Base-by-base conservation (phyloP, 768 basidiomycete species). In the Hypsizygus marmoreus region DNA sequence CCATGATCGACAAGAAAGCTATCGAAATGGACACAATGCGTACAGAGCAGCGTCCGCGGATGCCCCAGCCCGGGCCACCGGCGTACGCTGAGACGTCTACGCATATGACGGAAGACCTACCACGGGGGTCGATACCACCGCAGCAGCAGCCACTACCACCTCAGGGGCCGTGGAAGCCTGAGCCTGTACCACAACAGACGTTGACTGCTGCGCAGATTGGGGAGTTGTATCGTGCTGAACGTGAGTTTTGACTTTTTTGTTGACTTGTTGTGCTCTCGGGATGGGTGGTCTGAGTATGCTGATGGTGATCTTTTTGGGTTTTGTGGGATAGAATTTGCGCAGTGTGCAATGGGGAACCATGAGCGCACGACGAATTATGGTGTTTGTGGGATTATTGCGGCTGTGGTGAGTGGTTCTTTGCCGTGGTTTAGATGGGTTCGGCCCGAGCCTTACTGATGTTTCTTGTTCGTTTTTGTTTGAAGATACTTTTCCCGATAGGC, bases 401-500 rank as follows among this genome's bases (percentile, higher is more conserved):
- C 60, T 17, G 51, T 65, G 12, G 61, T 63, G 47, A 48, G 62
- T 53, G 30, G 11, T 19, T 9, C 22, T 20, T 4, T 9, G 5
- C 17, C 39, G 28, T 23, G 7, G 30, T 29, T 29, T 32, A 25
- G 17, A 4, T 6, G n/a, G 24, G 6, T 17, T 16, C 20, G 12
- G 24, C 20, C n/a, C 8, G 11, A 16, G 8, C 26, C n/a, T 6
- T 16, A 14, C n/a, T 16, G 25, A 32, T 14, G 11, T 42, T 22
- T 24, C 42, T n/a, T 6, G 6, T 5, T 35, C 14, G 11, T 42
- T 22, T 24, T 45, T n/a, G 4, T 7, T 5, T 35, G 28, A 12
- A 60, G 53, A 17, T 57, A 13, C 58, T 59, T 42, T 62, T 62
- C 45, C 60, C 60, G 10, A 53, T 59, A n/a, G 60, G 58, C 9